Percentiles rank a stretch among this genome's conserved stretches.
phyloP scores from a whole-genome alignment of 176 grass and related monocot genomes.

The Olyra latifolia region DNA sequence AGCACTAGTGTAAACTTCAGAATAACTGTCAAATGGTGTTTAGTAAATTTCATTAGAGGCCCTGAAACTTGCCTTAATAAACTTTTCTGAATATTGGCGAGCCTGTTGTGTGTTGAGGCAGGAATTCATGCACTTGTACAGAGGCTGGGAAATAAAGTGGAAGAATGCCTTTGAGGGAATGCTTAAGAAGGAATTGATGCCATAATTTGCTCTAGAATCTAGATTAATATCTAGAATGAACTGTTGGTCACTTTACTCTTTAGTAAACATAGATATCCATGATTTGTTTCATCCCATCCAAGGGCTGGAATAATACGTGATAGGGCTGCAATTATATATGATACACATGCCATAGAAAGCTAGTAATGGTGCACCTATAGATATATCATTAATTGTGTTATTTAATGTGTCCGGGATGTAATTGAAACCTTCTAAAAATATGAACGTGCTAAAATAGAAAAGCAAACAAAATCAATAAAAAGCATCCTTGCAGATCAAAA shows the following conservation, averaged over 20 bases:
- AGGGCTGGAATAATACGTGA: neutral
- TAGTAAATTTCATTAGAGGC: slow-evolving; percentile 7
- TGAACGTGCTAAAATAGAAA: too few relatives aligned
- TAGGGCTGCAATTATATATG: too few relatives aligned
- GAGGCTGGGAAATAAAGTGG: neutral
- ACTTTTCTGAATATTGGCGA: neutral
- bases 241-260: neutral
- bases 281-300: slow-evolving; percentile 13
- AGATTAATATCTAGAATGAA: neutral
- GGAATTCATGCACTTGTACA: slow-evolving; percentile 1
- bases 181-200: neutral
- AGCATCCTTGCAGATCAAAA: too few relatives aligned
- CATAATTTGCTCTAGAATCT: neutral
- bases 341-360: too few relatives aligned
- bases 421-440: too few relatives aligned
- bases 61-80: neutral
- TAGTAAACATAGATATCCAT: neutral
- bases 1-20: neutral
- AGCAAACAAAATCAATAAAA: too few relatives aligned
- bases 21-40: neutral
- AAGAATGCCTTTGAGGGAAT: neutral
- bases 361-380: too few relatives aligned
- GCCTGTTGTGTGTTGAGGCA: neutral
- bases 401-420: too few relatives aligned
- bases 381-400: too few relatives aligned